Evolutionary conservation across 163 green algal species (phyloP), one percentile per base, ranked within the genome.

Genomic region (Chlorella variabilis): DNA sequence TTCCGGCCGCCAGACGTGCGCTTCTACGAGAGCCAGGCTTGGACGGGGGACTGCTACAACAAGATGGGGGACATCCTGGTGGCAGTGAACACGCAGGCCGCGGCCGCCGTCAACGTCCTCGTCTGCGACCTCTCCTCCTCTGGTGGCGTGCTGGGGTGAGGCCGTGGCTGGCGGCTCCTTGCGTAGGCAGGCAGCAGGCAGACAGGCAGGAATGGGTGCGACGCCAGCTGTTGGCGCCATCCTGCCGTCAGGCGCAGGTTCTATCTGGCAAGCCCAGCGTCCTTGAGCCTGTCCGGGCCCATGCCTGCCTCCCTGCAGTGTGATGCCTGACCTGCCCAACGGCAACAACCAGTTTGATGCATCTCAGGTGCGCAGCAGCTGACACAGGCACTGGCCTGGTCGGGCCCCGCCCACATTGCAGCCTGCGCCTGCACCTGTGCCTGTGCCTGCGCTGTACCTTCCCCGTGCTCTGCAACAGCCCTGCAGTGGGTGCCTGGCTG

Each of bases 321-420:
- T 77, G 3, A 65, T 77, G 69, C 69, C 69, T 4, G 69, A 45
- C 69, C 63, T 77, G 69, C 69, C 69, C 29, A 63, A 62, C 45
- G 66, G 66, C n/a, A 18, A 6, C 8, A 67, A 67, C 59, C 7
- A 33, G 38, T 3, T 58, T 18, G 66, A 51, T 3, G n/a, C 38
- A 21, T 73, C 36, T 27, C 23, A 71, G 63, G 63, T 31, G 23
- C 11, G 45, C 45, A n/a, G n/a, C n/a, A n/a, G n/a, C n/a, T 54
- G 15, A 15, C 45, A 54, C 45, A 54, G 45, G n/a, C n/a, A n/a
- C n/a, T n/a, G n/a, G n/a, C n/a, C n/a, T n/a, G n/a, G n/a, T n/a
- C n/a, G n/a, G n/a, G n/a, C n/a, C n/a, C n/a, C n/a, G n/a, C n/a
- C n/a, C n/a, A n/a, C n/a, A n/a, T n/a, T n/a, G n/a, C n/a, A n/a